Percentiles rank a stretch among this genome's conserved stretches.
Conservation (phyloP, 306 rosid species). For the Pterocarpus macrocarpus region DNA sequence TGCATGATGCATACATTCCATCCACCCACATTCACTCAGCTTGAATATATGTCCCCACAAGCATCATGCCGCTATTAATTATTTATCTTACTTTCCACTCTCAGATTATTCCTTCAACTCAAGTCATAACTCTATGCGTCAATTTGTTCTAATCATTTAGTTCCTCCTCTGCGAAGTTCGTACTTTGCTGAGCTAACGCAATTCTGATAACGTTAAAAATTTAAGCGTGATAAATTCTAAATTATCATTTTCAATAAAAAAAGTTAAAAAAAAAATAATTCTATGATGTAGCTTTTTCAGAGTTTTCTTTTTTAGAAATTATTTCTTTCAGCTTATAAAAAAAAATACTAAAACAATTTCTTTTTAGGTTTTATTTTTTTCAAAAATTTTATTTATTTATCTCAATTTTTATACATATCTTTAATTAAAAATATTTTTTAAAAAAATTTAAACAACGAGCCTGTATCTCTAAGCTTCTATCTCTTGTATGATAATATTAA, state of each 20-base stretch:
- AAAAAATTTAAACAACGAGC: too few species aligned
- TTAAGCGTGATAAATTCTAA: not conserved
- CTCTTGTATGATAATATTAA: too few species aligned
- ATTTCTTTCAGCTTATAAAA: too few species aligned
- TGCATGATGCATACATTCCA: not conserved
- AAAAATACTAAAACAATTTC: too few species aligned
- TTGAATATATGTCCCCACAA: not conserved
- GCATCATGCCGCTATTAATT: conserved; percentile 26
- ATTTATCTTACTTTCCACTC: not conserved
- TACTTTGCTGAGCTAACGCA: not conserved
- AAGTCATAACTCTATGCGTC: not conserved
- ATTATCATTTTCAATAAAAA: not conserved
- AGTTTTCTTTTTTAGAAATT: too few species aligned
- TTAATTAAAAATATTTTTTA: too few species aligned
- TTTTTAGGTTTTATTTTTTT: too few species aligned
- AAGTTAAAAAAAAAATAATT: not conserved
- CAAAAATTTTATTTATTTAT: too few species aligned
- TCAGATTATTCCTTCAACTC: not conserved
- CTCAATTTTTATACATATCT: too few species aligned
- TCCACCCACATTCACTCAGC: not conserved
- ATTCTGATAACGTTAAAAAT: not conserved
- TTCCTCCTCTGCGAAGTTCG: not conserved
- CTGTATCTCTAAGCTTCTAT: too few species aligned
- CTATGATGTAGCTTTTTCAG: too few species aligned
- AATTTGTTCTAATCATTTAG: not conserved